Evolutionary conservation across 2,329 filamentous ascomycete species (phyloP).

Genomic region (Cryphonectria nitschkei): DNA sequence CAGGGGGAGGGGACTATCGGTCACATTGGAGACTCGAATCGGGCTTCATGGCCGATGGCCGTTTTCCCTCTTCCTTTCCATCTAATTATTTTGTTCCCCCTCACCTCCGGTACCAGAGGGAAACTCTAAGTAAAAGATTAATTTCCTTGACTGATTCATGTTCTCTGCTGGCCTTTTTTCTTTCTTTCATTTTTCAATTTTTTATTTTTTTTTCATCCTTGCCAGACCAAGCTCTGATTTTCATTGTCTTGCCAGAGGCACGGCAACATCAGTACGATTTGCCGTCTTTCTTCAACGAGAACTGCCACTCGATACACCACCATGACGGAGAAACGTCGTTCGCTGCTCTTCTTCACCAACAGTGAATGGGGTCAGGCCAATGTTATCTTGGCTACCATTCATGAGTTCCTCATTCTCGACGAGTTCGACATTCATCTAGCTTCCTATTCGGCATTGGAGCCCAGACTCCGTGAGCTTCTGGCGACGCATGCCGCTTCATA

Average conservation of each 20-base stretch:
- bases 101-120: not conserved
- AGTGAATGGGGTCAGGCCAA: slow-evolving; percentile 22
- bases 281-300: not conserved
- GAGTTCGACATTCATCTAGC: slow-evolving; percentile 14
- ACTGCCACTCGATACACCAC: not conserved
- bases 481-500: slow-evolving; percentile 2
- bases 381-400: slow-evolving; percentile 17
- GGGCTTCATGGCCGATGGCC: not conserved
- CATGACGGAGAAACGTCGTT: slow-evolving; percentile 1
- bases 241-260: not conserved
- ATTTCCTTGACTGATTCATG: not conserved
- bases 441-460: slow-evolving; percentile 6
- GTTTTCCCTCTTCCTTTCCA: not conserved
- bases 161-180: not conserved
- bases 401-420: slow-evolving; percentile 17
- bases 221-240: not conserved
- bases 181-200: not conserved
- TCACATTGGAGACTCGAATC: not conserved
- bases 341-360: slow-evolving; percentile 18
- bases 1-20: not conserved
- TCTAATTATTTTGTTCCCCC: too few relatives aligned
- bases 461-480: slow-evolving; percentile 9
- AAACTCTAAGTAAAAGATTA: not conserved
- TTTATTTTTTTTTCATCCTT: not conserved
- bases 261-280: not conserved